phyloP scores from a whole-genome alignment of 371 early-diverging fungal species.

The Haplosporangium sp. region DNA sequence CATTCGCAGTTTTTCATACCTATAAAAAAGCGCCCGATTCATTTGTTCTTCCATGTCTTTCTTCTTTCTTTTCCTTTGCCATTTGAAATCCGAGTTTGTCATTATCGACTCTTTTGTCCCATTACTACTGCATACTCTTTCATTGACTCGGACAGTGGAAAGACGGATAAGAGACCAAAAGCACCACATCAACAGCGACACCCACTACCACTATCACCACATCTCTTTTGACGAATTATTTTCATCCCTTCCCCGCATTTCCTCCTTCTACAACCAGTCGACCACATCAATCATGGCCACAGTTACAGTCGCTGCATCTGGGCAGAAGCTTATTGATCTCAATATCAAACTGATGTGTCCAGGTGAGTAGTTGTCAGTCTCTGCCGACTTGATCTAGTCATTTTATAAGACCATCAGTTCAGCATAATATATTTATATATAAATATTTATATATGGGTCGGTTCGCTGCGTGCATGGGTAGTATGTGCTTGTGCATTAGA shows the following conservation, averaged over 20 bases:
- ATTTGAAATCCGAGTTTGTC: too few species aligned
- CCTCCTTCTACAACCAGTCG: not conserved
- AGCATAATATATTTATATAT: too few species aligned
- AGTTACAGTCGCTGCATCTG: conserved; percentile 31
- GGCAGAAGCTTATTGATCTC: conserved; percentile 40
- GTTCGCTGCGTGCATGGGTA: too few species aligned
- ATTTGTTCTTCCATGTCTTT: conserved; percentile 1
- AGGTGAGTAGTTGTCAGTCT: conserved; percentile 30
- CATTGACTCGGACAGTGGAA: too few species aligned
- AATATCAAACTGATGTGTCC: conserved; percentile 53
- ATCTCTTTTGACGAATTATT: not conserved
- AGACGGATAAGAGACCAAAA: too few species aligned
- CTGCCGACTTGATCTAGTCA: not conserved
- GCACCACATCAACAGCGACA: not conserved
- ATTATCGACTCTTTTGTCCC: not conserved
- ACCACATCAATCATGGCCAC: conserved; percentile 20
- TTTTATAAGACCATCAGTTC: too few species aligned
- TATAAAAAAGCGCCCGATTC: not conserved
- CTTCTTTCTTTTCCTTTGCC: not conserved
- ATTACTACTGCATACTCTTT: not conserved
- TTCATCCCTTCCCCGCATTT: conserved; percentile 5
- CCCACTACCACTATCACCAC: not conserved
- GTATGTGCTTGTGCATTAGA: too few species aligned
- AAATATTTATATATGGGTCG: too few species aligned
- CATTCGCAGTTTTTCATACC: too few species aligned